Evolutionary conservation across 2,329 filamentous ascomycete genomes (phyloP).

Genomic region (Acrodontium crateriforme): DNA sequence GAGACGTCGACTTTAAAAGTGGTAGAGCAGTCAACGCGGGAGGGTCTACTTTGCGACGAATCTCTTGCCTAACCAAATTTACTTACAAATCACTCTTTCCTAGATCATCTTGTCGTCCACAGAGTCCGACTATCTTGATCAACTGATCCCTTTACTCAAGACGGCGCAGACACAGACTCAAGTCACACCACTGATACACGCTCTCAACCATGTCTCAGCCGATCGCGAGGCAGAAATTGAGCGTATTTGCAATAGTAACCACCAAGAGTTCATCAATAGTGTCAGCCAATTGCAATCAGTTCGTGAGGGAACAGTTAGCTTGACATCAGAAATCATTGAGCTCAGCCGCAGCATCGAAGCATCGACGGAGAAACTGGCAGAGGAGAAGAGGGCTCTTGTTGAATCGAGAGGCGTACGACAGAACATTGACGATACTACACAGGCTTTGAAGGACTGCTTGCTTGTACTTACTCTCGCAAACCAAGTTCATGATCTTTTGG

Average conservation of each 20-base stretch:
- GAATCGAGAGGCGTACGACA: slow-evolving; percentile 84
- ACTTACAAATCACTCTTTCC: slow-evolving; percentile 3
- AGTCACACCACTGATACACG: slow-evolving; percentile 55
- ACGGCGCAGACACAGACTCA: slow-evolving; percentile 66
- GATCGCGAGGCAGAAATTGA: slow-evolving; percentile 88
- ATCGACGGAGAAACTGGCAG: slow-evolving; percentile 85
- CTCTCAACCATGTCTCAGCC: slow-evolving; percentile 66
- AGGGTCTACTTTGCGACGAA: no score
- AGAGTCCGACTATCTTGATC: slow-evolving; percentile 87
- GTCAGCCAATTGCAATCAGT: slow-evolving; percentile 90
- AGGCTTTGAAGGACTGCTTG: slow-evolving; percentile 78
- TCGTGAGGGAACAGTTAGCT: slow-evolving; percentile 72
- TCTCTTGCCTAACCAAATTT: no score
- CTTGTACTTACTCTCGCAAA: slow-evolving; percentile 89
- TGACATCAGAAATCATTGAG: slow-evolving; percentile 82
- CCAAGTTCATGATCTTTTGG: slow-evolving; percentile 79
- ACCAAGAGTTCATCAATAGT: slow-evolving; percentile 89
- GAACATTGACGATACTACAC: slow-evolving; percentile 86
- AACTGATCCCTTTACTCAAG: slow-evolving; percentile 85
- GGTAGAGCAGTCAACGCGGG: no score
- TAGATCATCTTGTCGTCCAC: slow-evolving; percentile 88
- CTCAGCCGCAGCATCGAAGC: slow-evolving; percentile 90
- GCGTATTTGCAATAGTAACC: slow-evolving; percentile 83
- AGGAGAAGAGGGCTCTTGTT: slow-evolving; percentile 87
- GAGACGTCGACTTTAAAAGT: no score